Conservation (phyloP, 2,329 filamentous ascomycete species). For the Zasmidium angulare region DNA sequence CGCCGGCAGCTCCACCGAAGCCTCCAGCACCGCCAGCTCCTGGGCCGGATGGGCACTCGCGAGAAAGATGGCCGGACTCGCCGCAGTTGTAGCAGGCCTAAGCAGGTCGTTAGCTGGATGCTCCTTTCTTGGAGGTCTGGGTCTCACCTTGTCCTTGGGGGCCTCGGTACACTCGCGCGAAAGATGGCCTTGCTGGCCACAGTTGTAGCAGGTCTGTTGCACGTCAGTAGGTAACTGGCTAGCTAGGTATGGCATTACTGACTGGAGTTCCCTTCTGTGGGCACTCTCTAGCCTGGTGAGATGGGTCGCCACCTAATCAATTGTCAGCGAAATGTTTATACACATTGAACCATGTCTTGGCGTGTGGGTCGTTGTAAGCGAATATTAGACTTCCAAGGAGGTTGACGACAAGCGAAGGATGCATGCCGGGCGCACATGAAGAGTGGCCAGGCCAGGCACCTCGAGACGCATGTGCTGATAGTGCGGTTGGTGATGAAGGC, state of each 20-base stretch:
- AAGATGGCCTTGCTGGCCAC: conserved; percentile 50
- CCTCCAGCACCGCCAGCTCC: conserved; percentile 44
- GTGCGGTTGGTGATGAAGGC: neutral
- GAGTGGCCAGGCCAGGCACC: conserved; percentile 1
- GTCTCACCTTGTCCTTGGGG: conserved; percentile 74
- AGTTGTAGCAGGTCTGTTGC: conserved; percentile 44
- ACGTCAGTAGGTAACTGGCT: conserved; percentile 35
- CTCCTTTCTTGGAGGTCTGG: neutral
- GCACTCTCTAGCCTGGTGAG: conserved; percentile 53
- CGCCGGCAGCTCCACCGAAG: conserved; percentile 47
- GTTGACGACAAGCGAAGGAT: neutral
- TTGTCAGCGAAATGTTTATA: conserved; percentile 19
- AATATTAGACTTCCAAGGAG: neutral
- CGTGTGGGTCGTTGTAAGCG: conserved; percentile 3
- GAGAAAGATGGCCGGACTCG: conserved; percentile 84
- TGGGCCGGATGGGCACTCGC: conserved; percentile 66
- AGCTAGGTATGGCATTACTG: conserved; percentile 1
- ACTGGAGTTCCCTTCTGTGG: conserved; percentile 47
- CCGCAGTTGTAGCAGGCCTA: conserved; percentile 63
- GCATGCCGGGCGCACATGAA: neutral
- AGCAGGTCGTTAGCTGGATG: conserved; percentile 35
- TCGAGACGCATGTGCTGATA: conserved; percentile 1
- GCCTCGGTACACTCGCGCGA: conserved; percentile 88
- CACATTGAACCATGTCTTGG: conserved; percentile 6
- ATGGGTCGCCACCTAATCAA: conserved; percentile 47